Evolutionary conservation across 495 filamentous ascomycete species (phyloP).

Genomic region (Hypoxylon lienhwacheense): DNA sequence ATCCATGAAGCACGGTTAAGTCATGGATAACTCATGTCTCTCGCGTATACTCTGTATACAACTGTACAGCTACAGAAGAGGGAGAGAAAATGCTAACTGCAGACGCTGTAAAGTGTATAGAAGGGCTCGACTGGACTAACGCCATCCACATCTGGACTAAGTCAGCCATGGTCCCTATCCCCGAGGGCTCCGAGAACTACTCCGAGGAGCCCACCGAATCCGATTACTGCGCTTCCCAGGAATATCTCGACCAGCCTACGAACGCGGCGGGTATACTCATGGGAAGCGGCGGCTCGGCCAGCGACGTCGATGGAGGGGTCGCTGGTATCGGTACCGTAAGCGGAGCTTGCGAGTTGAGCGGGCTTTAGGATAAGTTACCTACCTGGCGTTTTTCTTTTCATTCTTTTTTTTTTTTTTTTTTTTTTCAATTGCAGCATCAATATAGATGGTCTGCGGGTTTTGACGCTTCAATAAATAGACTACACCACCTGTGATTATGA

Average conservation of each 20-base stretch:
- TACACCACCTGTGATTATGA: too few relatives aligned
- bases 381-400: too few relatives aligned
- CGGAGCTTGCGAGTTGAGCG: conserved; percentile 37
- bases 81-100: conserved; percentile 6
- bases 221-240: conserved; percentile 43
- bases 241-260: conserved; percentile 46
- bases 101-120: conserved; percentile 46
- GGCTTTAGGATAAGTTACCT: not conserved
- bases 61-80: too few relatives aligned
- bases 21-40: not conserved
- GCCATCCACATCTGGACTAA: conserved; percentile 66
- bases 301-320: not conserved
- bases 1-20: too few relatives aligned
- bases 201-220: conserved; percentile 47
- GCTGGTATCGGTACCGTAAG: not conserved
- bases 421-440: not conserved
- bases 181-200: conserved; percentile 55
- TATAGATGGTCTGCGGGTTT: not conserved
- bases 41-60: not conserved
- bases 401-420: too few relatives aligned
- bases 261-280: conserved; percentile 28
- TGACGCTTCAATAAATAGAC: not conserved
- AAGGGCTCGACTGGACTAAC: conserved; percentile 56
- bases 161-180: conserved; percentile 64
- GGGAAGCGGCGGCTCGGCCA: conserved; percentile 24